Base-by-base conservation (phyloP, 202 grass and related monocot genomes). In the Schoenoplectus triqueter region DNA sequence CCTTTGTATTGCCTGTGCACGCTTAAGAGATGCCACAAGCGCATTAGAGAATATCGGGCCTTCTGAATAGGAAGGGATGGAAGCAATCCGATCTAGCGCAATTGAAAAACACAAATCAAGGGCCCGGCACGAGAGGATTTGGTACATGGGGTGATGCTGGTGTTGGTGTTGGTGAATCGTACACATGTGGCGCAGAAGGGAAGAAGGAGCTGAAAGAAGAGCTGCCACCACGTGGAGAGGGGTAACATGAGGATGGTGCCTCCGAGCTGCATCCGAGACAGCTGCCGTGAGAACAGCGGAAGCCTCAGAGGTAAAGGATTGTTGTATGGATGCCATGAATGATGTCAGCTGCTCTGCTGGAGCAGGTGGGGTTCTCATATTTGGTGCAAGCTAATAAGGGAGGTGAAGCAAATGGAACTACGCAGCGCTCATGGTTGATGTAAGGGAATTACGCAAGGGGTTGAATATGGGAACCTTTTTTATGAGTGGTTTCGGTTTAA, bases 91-190 rank as follows among this genome's bases (percentile, higher is more conserved):
- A 78, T 98, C 95, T 57, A 98, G 88, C 0, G 95, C 95, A 31
- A 98, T 87, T 52, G 95, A 89, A 86, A 98, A 98, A 71, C 95
- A 98, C 80, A 95, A 89, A 73, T 95, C 92, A 68, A 98, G 95
- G 14, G 95, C 95, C 45, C 95, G 92, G 86, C 90, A 98, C 4
- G 91, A 89, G 10, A 83, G 61, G 81, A 98, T 86, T 1, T 89
- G 95, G 80, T 97, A 89, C n/a, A 86, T 85, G 80, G 88, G 8
- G 73, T 54, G 69, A 84, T 86, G 10, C 85, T 89, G 7, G 90
- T 89, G n/a, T 60, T 66, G 80, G 0, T 62, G 17, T 65, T 67
- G 73, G 56, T 31, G 31, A 31, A 65, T 57, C 2, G 87, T 88
- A 85, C 95, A 98, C 19, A 89, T 89, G 15, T 88, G 86, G 0